Evolutionary conservation across 345 rosid genomes (phyloP).

Genomic region (Mercurialis annua): DNA sequence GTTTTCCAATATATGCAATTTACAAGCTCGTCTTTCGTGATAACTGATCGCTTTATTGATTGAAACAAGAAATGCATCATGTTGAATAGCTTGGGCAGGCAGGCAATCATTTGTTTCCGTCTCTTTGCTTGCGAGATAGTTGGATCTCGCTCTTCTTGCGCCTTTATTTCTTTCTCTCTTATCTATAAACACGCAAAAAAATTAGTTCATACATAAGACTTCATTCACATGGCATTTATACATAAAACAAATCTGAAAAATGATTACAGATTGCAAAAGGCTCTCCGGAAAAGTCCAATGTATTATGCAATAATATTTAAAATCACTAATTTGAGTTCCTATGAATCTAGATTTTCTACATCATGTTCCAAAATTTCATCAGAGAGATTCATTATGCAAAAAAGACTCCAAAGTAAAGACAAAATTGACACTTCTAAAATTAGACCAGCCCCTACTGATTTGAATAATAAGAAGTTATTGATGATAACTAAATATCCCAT

Average conservation of each 20-base stretch:
- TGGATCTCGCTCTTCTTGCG: slow-evolving; percentile 64
- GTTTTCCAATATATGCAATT: too few relatives aligned
- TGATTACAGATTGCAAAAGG: slow-evolving; percentile 62
- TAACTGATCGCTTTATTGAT: slow-evolving; percentile 56
- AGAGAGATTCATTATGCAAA: not conserved
- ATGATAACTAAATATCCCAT: too few relatives aligned
- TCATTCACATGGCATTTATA: not conserved
- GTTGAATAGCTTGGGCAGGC: slow-evolving; percentile 78
- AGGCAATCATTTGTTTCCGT: slow-evolving; percentile 55
- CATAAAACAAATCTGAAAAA: not conserved
- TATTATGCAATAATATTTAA: too few relatives aligned
- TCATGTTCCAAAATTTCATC: not conserved
- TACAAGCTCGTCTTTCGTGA: slow-evolving; percentile 74
- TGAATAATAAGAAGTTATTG: too few relatives aligned
- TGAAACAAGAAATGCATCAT: slow-evolving; percentile 62
- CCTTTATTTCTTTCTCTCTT: slow-evolving; percentile 63
- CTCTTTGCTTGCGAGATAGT: slow-evolving; percentile 80
- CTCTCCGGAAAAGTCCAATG: slow-evolving; percentile 24
- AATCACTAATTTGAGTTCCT: too few relatives aligned
- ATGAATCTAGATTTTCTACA: not conserved
- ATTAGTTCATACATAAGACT: not conserved
- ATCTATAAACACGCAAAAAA: slow-evolving; percentile 65
- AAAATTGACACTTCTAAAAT: not conserved
- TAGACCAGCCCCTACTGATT: not conserved
- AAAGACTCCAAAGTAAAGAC: not conserved